A percentile compares a stretch with the other conserved stretches of the same genome.
Evolutionary conservation across 352 stramenopile genomes (phyloP).

Genomic region (Pythium coloratum): DNA sequence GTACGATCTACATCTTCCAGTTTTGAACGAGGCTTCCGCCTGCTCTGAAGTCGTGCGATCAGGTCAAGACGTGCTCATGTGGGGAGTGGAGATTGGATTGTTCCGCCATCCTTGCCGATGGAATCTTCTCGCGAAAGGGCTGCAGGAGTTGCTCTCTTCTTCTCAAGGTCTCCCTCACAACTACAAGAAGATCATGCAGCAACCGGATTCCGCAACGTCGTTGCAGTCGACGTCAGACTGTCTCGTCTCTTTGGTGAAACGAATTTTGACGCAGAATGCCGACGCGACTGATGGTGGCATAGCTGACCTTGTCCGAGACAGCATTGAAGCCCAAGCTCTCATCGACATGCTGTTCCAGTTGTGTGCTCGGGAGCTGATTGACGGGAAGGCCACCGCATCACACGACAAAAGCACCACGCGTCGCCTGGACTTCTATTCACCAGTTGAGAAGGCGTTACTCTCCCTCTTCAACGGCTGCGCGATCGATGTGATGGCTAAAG

Average conservation of each 20-base stretch:
- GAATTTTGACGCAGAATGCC: constrained; percentile 10
- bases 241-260: constrained; percentile 8
- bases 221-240: constrained; percentile 5
- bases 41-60: constrained; percentile 1
- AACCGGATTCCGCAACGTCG: not conserved
- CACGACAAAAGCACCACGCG: not conserved
- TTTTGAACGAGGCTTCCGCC: not conserved
- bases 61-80: constrained; percentile 23
- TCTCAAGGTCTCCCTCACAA: constrained; percentile 1
- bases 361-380: constrained; percentile 9
- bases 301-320: constrained; percentile 4
- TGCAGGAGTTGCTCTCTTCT: constrained; percentile 3
- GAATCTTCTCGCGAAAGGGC: constrained; percentile 11
- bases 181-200: constrained; percentile 19
- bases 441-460: constrained; percentile 21
- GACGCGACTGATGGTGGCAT: constrained; percentile 19
- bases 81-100: constrained; percentile 22
- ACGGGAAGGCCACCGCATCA: not conserved
- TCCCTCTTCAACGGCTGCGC: constrained; percentile 24
- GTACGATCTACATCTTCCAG: not conserved
- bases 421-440: constrained; percentile 3
- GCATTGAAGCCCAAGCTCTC: constrained; percentile 13
- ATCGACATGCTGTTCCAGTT: constrained; percentile 14
- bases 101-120: constrained; percentile 16
- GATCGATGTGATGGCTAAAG: constrained; percentile 17